A percentile compares a stretch with the other conserved stretches of the same genome.
These are phyloP conservation scores for Graphiopsis chlorocephala DNA, from an alignment of 2,329 filamentous ascomycete genomes.

Conservation along the genomic window DNA sequence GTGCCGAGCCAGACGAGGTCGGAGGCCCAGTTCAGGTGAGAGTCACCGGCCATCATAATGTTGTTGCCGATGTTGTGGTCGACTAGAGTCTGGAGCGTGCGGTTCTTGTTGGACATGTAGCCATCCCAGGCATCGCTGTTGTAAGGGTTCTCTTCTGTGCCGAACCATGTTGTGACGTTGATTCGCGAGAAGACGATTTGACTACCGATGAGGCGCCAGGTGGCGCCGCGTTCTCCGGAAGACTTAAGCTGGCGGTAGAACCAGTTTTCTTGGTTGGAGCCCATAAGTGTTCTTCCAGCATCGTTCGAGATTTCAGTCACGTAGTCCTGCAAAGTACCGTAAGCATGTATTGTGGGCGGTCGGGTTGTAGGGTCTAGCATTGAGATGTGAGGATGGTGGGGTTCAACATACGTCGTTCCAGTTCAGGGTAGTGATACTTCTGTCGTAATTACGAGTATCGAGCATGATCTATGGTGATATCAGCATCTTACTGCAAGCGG, in stretches of 20 bases:
- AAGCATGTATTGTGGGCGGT: neutral
- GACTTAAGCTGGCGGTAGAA: slow-evolving; percentile 51
- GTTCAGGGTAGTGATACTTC: slow-evolving; percentile 42
- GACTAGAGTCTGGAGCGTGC: slow-evolving; percentile 60
- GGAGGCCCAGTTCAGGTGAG: slow-evolving; percentile 56
- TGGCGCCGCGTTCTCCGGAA: slow-evolving; percentile 57
- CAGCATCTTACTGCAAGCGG: neutral
- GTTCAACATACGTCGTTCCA: slow-evolving; percentile 51
- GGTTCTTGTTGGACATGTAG: slow-evolving; percentile 66
- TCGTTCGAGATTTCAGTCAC: slow-evolving; percentile 28
- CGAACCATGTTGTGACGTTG: slow-evolving; percentile 40
- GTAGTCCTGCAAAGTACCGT: slow-evolving; percentile 21
- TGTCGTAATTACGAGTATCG: slow-evolving; percentile 44
- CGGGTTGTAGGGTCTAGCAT: neutral
- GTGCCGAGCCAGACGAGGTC: slow-evolving; percentile 43
- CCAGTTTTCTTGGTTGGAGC: slow-evolving; percentile 29
- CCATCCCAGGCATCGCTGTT: slow-evolving; percentile 60
- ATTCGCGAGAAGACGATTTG: slow-evolving; percentile 64
- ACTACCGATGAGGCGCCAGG: slow-evolving; percentile 68
- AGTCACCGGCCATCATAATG: slow-evolving; percentile 68
- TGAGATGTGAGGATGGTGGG: neutral
- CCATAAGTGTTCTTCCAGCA: slow-evolving; percentile 30
- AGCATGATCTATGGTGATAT: slow-evolving; percentile 35
- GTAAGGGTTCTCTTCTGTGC: slow-evolving; percentile 37
- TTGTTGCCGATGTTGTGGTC: slow-evolving; percentile 67